Base-by-base conservation (phyloP, 257 asterid genomes). In the Schizonepeta tenuifolia region DNA sequence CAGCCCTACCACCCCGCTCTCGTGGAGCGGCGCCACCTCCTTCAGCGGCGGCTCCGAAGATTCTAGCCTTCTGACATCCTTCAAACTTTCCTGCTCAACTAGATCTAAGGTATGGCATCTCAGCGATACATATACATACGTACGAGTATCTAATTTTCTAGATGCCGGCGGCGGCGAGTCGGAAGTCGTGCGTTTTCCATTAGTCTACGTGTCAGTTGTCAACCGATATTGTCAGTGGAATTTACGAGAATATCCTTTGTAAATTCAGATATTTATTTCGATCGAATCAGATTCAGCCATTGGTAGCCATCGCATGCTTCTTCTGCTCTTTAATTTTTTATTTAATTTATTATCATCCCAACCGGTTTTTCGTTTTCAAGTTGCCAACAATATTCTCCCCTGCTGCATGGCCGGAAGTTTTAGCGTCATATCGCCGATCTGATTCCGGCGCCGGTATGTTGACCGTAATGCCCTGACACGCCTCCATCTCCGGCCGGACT, bases 1-100 rank as follows among this genome's bases (percentile, higher is more conserved):
- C 61, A 90, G 96, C 73, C 96, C 96, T 4, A 85, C 89, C 20
- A 90, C 95, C 10, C 96, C 95, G 56, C 86, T 90, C 13, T 84
- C 95, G 5, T 88, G 89, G 84, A 85, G 90, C 75, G 90, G 81
- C 72, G 83, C 88, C 67, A 84, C 91, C 59, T 46, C 67, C 80
- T 83, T 91, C 77, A 87, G 87, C 77, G 88, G 86, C 43, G 87
- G 89, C 50, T 86, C 71, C 4, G 94, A 83, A 14, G 91, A 86
- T 73, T 83, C 84, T 43, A 75, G 78, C 65, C 78, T 51, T 43
- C 81, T 71, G 18, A 9, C 46, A 1, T 31, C 80, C 57, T 20
- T 59, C 0, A 80, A 82, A 68, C 61, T 50, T 61, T 43, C 84
- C 15, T 14, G 38, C 75, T 59, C 66, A 5, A 11, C 88, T 53